A percentile compares a stretch with the other conserved stretches of the same genome.
These are phyloP conservation scores for Talaromyces amestolkiae DNA, from an alignment of 2,329 filamentous ascomycete species.

Conservation along the genomic window DNA sequence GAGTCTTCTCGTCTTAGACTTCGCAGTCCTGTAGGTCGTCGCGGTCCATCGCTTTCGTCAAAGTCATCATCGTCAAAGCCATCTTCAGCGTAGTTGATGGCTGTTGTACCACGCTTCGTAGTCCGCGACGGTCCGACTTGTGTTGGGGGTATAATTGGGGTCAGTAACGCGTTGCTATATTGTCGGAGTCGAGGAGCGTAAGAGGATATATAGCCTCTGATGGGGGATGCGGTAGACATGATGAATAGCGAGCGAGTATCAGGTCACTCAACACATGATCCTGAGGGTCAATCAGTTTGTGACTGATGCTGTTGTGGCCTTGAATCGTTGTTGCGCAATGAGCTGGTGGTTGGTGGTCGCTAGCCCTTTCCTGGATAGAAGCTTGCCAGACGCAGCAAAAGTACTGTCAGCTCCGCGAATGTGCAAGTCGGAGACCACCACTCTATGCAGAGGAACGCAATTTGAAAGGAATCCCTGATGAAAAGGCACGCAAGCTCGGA, in stretches of 20 bases:
- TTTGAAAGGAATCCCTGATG: neutral
- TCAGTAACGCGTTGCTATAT: slow-evolving; percentile 88
- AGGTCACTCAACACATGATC: slow-evolving; percentile 37
- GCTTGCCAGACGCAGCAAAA: slow-evolving; percentile 15
- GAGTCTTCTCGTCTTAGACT: slow-evolving; percentile 72
- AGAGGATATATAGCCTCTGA: slow-evolving; percentile 85
- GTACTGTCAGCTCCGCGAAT: slow-evolving; percentile 7
- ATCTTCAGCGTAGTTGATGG: slow-evolving; percentile 97
- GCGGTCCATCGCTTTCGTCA: slow-evolving; percentile 64
- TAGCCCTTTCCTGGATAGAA: slow-evolving; percentile 17
- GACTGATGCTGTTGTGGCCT: neutral
- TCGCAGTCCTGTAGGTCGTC: slow-evolving; percentile 73
- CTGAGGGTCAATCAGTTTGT: slow-evolving; percentile 23
- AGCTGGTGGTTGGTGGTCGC: slow-evolving; percentile 7
- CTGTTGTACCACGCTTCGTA: slow-evolving; percentile 94
- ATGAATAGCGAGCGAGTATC: slow-evolving; percentile 28
- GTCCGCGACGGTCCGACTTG: slow-evolving; percentile 70
- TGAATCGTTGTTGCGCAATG: neutral
- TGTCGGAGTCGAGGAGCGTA: slow-evolving; percentile 87
- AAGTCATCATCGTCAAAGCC: slow-evolving; percentile 75
- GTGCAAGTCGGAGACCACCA: neutral
- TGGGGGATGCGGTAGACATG: slow-evolving; percentile 61
- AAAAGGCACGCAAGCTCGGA: neutral
- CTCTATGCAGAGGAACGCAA: neutral
- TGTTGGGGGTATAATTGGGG: slow-evolving; percentile 73